These are phyloP conservation scores for Colletotrichum cereale DNA, from an alignment of 2,329 filamentous ascomycete species.

Conservation along the genomic window DNA sequence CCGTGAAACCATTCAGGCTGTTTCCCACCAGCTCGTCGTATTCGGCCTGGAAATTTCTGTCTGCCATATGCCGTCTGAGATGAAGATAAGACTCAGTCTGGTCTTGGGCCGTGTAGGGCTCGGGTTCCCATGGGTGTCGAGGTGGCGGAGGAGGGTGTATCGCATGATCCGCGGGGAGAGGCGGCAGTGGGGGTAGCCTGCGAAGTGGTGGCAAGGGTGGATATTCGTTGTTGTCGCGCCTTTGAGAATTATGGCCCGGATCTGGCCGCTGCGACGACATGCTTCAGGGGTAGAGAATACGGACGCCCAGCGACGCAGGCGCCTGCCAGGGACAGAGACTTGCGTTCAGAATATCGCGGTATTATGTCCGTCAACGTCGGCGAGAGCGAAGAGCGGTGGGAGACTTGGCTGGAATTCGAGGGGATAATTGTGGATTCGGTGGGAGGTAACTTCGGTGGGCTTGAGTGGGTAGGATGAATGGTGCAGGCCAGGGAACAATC, in stretches of 20 bases:
- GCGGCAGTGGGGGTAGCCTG: conserved; percentile 49
- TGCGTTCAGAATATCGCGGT: not conserved
- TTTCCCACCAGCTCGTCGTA: conserved; percentile 40
- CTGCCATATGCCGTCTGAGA: conserved; percentile 36
- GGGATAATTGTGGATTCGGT: conserved; percentile 27
- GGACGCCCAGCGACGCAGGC: conserved; percentile 42
- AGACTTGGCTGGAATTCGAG: conserved; percentile 6
- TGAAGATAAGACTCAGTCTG: conserved; percentile 17
- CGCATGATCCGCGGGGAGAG: conserved; percentile 17
- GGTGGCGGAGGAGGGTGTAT: conserved; percentile 19
- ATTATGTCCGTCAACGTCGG: not conserved
- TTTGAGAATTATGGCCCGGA: conserved; percentile 45
- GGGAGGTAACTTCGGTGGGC: conserved; percentile 11
- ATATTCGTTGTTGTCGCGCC: conserved; percentile 49
- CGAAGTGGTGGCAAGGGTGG: conserved; percentile 48
- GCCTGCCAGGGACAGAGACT: conserved; percentile 7
- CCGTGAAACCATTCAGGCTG: conserved; percentile 28
- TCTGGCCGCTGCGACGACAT: conserved; percentile 41
- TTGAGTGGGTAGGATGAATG: conserved; percentile 1
- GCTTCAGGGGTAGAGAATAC: conserved; percentile 25
- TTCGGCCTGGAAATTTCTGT: conserved; percentile 39
- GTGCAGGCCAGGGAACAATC: conserved; percentile 4
- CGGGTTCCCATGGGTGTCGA: conserved; percentile 32
- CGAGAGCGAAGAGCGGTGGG: not conserved
- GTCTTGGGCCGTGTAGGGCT: conserved; percentile 20